phyloP scores from a whole-genome alignment of 495 filamentous ascomycete genomes.

The Neurospora sp. region DNA sequence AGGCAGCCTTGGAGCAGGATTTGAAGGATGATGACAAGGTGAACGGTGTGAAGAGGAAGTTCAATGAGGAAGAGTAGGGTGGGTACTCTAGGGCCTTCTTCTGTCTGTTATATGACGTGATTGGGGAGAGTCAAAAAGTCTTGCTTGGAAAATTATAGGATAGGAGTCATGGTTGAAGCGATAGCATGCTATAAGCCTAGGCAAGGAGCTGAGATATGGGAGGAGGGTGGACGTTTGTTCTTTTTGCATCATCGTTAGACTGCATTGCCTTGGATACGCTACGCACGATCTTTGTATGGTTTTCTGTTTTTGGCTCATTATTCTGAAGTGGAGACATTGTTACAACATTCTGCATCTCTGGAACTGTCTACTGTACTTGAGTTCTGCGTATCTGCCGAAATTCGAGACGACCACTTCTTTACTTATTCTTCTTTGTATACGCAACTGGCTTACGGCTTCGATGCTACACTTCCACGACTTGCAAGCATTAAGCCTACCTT shows the following conservation, averaged over 20 bases:
- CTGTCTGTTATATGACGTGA: background rate
- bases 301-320: background rate
- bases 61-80: background rate
- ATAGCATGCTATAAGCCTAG: background rate
- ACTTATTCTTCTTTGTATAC: no score
- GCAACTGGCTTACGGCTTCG: no score
- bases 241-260: background rate
- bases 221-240: background rate
- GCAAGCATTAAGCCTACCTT: no score
- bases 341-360: background rate
- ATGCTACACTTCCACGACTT: background rate
- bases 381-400: background rate
- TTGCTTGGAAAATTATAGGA: background rate
- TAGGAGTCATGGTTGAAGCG: background rate
- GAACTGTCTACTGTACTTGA: background rate
- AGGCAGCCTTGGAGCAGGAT: conserved; percentile 1
- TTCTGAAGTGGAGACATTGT: background rate
- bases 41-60: background rate
- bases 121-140: background rate
- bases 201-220: background rate
- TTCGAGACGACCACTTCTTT: background rate
- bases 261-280: background rate
- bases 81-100: background rate
- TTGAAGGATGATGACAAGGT: background rate
- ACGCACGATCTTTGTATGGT: background rate